Evolutionary conservation across 2,329 filamentous ascomycete genomes (phyloP).

Genomic region (Leptographium lundbergii): DNA sequence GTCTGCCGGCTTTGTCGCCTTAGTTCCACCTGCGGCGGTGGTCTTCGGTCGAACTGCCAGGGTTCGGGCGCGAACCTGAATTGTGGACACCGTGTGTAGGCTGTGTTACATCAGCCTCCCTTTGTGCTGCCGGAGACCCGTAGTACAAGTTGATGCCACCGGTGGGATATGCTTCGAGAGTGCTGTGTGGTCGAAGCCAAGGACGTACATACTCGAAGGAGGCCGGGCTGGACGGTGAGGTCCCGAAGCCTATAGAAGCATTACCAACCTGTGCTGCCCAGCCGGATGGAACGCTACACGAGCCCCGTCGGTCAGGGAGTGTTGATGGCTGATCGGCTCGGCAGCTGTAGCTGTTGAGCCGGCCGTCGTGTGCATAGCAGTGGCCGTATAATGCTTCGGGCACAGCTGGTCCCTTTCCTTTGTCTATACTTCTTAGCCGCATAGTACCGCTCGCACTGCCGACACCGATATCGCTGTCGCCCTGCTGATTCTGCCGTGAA

Average conservation of each 20-base stretch:
- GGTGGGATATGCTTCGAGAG: no score
- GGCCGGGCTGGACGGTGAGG: background rate
- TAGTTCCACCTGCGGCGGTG: background rate
- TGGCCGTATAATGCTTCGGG: background rate
- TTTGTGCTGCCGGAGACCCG: background rate
- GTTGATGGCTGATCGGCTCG: background rate
- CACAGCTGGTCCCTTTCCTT: background rate
- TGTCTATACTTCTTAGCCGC: background rate
- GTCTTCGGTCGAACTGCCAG: background rate
- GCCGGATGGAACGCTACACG: background rate
- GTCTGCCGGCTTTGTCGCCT: background rate
- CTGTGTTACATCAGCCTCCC: background rate
- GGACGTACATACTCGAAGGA: background rate
- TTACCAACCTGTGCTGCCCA: background rate
- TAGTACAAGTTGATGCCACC: background rate
- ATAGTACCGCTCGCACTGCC: background rate
- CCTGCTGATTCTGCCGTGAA: conserved; percentile 29
- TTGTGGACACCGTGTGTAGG: background rate
- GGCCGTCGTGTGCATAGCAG: background rate
- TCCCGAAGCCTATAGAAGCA: background rate
- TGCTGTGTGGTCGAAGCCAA: background rate
- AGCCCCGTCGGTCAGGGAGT: background rate
- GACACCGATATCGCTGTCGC: background rate
- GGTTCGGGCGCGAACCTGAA: background rate
- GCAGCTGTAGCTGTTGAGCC: background rate